A percentile compares a stretch with the other conserved stretches of the same genome.
Evolutionary conservation across 352 stramenopile species (phyloP).

Genomic region (Globisporangium uncinulatum): DNA sequence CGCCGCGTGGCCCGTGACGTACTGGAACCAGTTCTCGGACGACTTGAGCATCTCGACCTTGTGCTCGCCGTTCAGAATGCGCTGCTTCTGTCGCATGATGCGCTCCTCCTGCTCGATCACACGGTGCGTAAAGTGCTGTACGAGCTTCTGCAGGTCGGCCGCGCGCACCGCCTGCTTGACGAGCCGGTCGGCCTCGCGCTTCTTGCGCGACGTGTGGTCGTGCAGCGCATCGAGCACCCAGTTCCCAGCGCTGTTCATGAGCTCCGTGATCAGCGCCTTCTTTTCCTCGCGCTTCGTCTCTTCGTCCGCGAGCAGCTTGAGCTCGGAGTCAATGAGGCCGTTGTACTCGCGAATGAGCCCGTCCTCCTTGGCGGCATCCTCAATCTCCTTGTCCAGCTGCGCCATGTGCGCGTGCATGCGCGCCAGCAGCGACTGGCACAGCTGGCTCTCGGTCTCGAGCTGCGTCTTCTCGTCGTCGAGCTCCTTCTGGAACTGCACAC

Average conservation of each 20-base stretch:
- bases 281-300: slow-evolving; percentile 86
- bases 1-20: slow-evolving; percentile 67
- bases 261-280: slow-evolving; percentile 77
- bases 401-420: slow-evolving; percentile 83
- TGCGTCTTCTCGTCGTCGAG: slow-evolving; percentile 69
- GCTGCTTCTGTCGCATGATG: slow-evolving; percentile 89
- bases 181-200: slow-evolving; percentile 79
- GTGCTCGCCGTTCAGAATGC: slow-evolving; percentile 85
- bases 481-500: slow-evolving; percentile 80
- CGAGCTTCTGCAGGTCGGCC: slow-evolving; percentile 80
- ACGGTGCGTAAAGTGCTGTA: slow-evolving; percentile 87
- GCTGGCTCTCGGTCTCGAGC: slow-evolving; percentile 71
- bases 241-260: slow-evolving; percentile 86
- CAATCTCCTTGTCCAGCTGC: slow-evolving; percentile 73
- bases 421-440: slow-evolving; percentile 72
- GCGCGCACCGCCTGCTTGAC: slow-evolving; percentile 80
- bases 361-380: slow-evolving; percentile 64
- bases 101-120: slow-evolving; percentile 88
- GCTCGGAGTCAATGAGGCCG: slow-evolving; percentile 60
- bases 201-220: slow-evolving; percentile 84
- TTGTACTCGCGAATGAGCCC: slow-evolving; percentile 73
- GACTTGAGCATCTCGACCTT: slow-evolving; percentile 90
- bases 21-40: slow-evolving; percentile 87
- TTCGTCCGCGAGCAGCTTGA: slow-evolving; percentile 72
- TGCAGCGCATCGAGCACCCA: slow-evolving; percentile 82